These are phyloP conservation scores for Blepharisma undulans DNA, from an alignment of 169 alveolate species.

Conservation along the genomic window DNA sequence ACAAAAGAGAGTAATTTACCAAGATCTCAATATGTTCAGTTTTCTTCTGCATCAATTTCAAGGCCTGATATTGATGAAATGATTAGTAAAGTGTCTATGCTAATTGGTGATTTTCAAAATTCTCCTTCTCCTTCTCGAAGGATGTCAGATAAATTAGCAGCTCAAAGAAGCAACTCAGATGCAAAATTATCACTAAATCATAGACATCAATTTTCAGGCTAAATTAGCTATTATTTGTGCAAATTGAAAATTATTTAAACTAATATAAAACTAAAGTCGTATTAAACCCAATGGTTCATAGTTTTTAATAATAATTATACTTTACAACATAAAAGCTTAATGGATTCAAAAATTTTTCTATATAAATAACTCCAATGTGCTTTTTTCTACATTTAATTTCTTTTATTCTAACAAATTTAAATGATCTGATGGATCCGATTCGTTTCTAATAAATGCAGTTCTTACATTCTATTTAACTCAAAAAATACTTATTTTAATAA, in stretches of 20 bases:
- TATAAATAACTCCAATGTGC: too few species aligned
- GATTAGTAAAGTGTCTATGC: not conserved
- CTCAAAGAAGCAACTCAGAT: not conserved
- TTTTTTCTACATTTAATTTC: too few species aligned
- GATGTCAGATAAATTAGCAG: not conserved
- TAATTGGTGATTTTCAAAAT: not conserved
- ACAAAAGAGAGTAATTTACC: not conserved
- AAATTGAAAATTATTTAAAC: too few species aligned
- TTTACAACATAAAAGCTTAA: too few species aligned
- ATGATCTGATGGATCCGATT: too few species aligned
- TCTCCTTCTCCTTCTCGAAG: not conserved
- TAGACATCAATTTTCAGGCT: not conserved
- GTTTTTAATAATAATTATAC: too few species aligned
- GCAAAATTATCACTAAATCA: not conserved
- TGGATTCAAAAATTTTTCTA: too few species aligned
- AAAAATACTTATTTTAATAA: too few species aligned
- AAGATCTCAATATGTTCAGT: not conserved
- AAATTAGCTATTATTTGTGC: not conserved
- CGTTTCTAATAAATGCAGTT: too few species aligned
- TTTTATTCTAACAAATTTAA: too few species aligned
- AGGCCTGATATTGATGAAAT: not conserved
- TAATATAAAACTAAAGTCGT: not conserved
- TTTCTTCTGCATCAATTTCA: not conserved
- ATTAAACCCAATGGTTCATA: too few species aligned
- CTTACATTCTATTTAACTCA: too few species aligned